Evolutionary conservation across 176 grass and related monocot genomes (phyloP).

Genomic region (bread wheat (Triticum aestivum)): IWGSC_CS_RefSeq_v2.1 NC_057808.1:460508641-460509140

Average conservation of each 20-base stretch:
- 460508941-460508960: not conserved
- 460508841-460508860: not conserved
- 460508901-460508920: not conserved
- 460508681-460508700: slow-evolving; percentile 55
- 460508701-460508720: slow-evolving; percentile 53
- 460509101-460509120: not conserved
- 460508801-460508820: slow-evolving; percentile 2
- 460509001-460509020: not conserved
- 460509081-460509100: not conserved
- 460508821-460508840: slow-evolving; percentile 14
- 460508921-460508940: not conserved
- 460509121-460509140: not conserved
- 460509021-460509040: not conserved
- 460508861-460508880: not conserved
- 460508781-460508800: slow-evolving; percentile 22
- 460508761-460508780: slow-evolving; percentile 33
- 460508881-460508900: slow-evolving; percentile 9
- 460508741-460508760: not conserved
- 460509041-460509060: not conserved
- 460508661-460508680: slow-evolving; percentile 28
- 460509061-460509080: not conserved
- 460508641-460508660: slow-evolving; percentile 6
- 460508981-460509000: not conserved
- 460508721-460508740: not conserved
- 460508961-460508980: not conserved